Base-by-base conservation (phyloP, 2,329 filamentous ascomycete species). In the Cordyceps cateniannulata region DNA sequence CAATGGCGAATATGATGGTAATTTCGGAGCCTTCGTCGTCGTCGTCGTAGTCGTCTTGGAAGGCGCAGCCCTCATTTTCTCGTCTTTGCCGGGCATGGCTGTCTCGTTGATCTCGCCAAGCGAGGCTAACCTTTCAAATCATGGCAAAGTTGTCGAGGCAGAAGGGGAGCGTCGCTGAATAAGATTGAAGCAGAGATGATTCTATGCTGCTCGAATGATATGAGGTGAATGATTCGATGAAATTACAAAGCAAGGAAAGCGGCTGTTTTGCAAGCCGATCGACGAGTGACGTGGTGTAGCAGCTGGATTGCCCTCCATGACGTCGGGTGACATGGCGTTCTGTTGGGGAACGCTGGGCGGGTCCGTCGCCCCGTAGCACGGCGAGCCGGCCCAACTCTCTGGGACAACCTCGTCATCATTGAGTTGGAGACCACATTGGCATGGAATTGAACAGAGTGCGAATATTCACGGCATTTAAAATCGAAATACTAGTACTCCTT, bases 281-380 rank as follows among this genome's bases (percentile, higher is more conserved):
- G 22, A 58, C 14, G 32, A n/a, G 5, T 42, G 38, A 42, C 49
- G 54, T 57, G 42, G 42, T 47, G 40, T 48, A 6, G 24, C 16
- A 20, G 38, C 25, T 35, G 40, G 40, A 35, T 44, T 32, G 49
- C 57, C 40, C n/a, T 32, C 57, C 59, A 61, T 61, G 59, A 61
- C 52, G 59, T 61, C 59, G 52, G 59, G 45, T 56, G 52, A 61
- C 59, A 49, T 51, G 27, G 38, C 52, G 50, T 56, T 56, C 53
- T 61, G 53, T 61, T 56, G 59, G 59, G 52, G 45, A 32, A n/a
- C 27, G 16, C 38, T 38, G 27, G 38, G 59, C 59, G 59, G 59
- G 59, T 61, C 59, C 49, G 18, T 44, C 42, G 16, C 44, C 16
- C 38, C 2, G 12, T 2, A 40, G 22, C 29, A 57, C 54, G 54